A percentile compares a stretch with the other conserved stretches of the same genome.
Evolutionary conservation across 2,329 filamentous ascomycete species (phyloP).

Genomic region (Monosporascus cannonballus): DNA sequence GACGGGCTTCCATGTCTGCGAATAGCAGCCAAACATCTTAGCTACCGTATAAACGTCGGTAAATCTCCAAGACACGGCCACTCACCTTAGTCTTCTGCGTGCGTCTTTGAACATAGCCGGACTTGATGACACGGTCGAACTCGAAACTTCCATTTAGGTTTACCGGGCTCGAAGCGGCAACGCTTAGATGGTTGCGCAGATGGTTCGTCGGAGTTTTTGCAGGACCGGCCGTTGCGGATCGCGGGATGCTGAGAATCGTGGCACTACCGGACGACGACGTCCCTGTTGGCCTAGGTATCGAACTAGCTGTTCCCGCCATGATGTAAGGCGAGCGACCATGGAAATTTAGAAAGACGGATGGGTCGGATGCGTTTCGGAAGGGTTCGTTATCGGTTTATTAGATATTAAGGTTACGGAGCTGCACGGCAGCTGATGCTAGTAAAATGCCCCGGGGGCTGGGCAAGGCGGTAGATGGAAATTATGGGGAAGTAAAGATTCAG

Average conservation of each 20-base stretch:
- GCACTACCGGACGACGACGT: slow-evolving; percentile 17
- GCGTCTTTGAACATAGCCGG: slow-evolving; percentile 78
- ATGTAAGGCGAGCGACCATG: not conserved
- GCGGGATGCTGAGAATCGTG: slow-evolving; percentile 19
- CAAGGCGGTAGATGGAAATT: not conserved
- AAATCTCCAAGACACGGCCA: slow-evolving; percentile 1
- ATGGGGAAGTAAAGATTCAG: no score
- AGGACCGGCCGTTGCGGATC: slow-evolving; percentile 17
- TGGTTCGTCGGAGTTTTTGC: slow-evolving; percentile 21
- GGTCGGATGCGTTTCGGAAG: not conserved
- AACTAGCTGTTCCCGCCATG: slow-evolving; percentile 22
- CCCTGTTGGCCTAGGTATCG: slow-evolving; percentile 11
- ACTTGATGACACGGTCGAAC: slow-evolving; percentile 89
- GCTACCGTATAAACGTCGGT: not conserved
- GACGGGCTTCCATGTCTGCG: slow-evolving; percentile 79
- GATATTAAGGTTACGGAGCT: not conserved
- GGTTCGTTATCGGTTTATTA: slow-evolving; percentile 1
- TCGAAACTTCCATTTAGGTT: slow-evolving; percentile 95
- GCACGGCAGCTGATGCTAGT: not conserved
- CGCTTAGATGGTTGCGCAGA: slow-evolving; percentile 38
- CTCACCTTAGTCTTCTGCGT: slow-evolving; percentile 88
- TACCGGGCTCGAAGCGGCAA: slow-evolving; percentile 74
- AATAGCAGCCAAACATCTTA: slow-evolving; percentile 6
- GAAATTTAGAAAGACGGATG: not conserved
- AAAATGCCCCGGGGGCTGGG: not conserved